Evolutionary conservation across 1,284 basidiomycete species (phyloP).

Genomic region (Puccinia hordei): DNA sequence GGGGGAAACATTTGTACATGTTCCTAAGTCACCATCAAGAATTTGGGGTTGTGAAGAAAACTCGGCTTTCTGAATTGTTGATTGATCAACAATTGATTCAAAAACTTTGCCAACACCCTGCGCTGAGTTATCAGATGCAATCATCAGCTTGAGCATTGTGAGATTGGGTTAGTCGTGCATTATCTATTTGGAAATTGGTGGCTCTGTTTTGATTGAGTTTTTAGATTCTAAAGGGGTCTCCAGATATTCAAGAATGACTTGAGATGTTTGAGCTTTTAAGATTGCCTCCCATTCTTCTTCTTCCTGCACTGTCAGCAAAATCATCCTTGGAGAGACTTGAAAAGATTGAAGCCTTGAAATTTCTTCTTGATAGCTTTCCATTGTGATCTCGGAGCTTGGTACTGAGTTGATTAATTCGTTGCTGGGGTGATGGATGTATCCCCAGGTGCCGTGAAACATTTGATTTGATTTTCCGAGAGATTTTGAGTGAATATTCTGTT

Average conservation of each 20-base stretch:
- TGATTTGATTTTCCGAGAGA: not conserved
- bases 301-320: not conserved
- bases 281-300: not conserved
- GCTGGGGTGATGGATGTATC: not conserved
- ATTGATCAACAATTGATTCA: not conserved
- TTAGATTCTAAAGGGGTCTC: not conserved
- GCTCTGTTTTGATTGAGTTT: not conserved
- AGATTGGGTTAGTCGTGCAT: not conserved
- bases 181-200: not conserved
- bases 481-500: not conserved
- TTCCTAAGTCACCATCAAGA: not conserved
- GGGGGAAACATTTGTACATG: not conserved
- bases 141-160: slow-evolving; percentile 15
- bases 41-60: not conserved
- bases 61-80: not conserved
- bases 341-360: no score
- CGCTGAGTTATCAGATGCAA: slow-evolving; percentile 9
- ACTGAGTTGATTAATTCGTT: not conserved
- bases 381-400: not conserved
- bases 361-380: no score
- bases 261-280: not conserved
- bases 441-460: slow-evolving; percentile 20
- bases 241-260: not conserved
- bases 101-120: slow-evolving; percentile 3
- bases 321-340: not conserved